Evolutionary conservation across 495 filamentous ascomycete species (phyloP).

Genomic region (Haplographium delicatum): DNA sequence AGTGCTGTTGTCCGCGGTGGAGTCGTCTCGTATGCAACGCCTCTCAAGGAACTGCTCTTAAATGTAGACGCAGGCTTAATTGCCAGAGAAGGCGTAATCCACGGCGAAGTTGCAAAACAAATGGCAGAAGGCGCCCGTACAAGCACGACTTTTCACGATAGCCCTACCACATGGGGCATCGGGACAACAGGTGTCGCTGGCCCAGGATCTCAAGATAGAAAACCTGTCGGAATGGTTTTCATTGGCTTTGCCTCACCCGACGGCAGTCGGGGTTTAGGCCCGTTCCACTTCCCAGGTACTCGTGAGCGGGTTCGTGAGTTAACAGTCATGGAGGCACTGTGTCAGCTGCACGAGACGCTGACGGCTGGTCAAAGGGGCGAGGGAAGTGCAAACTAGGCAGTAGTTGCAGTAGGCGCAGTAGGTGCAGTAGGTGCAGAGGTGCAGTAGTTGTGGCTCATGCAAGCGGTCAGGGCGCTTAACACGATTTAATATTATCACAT

Average conservation of each 20-base stretch:
- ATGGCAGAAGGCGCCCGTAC: constrained; percentile 29
- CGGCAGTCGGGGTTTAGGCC: constrained; percentile 18
- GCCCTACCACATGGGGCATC: constrained; percentile 28
- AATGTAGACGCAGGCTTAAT: constrained; percentile 27
- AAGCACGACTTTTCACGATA: constrained; percentile 15
- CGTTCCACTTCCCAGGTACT: constrained; percentile 25
- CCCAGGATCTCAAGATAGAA: too few relatives aligned
- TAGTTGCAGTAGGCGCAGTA: too few relatives aligned
- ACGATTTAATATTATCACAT: too few relatives aligned
- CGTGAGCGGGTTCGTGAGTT: constrained; percentile 24
- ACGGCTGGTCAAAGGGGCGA: too few relatives aligned
- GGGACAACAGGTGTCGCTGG: constrained; percentile 32
- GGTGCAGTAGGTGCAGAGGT: too few relatives aligned
- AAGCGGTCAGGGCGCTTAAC: background rate
- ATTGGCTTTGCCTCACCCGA: background rate
- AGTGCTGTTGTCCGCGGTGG: constrained; percentile 29
- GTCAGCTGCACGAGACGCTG: too few relatives aligned
- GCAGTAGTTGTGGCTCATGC: too few relatives aligned
- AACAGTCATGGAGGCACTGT: constrained; percentile 25
- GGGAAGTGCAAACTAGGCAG: too few relatives aligned
- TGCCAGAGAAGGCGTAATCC: constrained; percentile 28
- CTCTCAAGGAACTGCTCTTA: constrained; percentile 26
- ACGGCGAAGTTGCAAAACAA: constrained; percentile 29
- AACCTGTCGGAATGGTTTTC: background rate
- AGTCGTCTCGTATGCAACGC: constrained; percentile 30